Conservation (phyloP, 176 grass and related monocot species). For the Carex kokanica region DNA sequence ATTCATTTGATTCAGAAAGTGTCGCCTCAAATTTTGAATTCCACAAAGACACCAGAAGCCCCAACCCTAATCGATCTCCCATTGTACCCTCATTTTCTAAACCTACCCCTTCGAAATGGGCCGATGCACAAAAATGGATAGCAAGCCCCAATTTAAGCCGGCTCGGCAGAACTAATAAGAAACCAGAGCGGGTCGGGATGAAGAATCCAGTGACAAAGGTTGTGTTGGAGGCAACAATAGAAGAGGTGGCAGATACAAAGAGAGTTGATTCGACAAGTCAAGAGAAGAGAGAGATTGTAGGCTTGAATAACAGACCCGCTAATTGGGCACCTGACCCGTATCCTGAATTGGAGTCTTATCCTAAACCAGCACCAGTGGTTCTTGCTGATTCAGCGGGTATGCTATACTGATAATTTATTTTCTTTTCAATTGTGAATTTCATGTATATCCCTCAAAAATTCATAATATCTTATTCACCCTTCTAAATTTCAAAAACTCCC, state of each 20-base stretch:
- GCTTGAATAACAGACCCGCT: constrained; percentile 31
- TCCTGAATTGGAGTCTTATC: constrained; percentile 42
- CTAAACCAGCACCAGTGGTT: constrained; percentile 37
- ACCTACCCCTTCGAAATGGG: constrained; percentile 88
- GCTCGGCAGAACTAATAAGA: constrained; percentile 41
- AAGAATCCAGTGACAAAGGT: constrained; percentile 58
- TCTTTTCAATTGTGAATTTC: neutral
- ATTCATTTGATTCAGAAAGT: constrained; percentile 73
- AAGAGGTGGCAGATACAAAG: constrained; percentile 78
- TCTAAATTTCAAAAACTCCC: too few relatives aligned
- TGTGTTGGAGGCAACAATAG: constrained; percentile 63
- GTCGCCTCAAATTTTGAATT: constrained; percentile 86
- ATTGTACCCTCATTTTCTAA: constrained; percentile 68
- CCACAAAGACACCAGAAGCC: constrained; percentile 52
- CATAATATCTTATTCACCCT: too few relatives aligned
- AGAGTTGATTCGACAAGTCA: constrained; percentile 58
- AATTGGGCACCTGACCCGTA: constrained; percentile 54
- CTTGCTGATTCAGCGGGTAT: constrained; percentile 63
- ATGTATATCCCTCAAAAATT: too few relatives aligned
- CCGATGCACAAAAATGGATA: constrained; percentile 97
- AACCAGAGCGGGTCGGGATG: constrained; percentile 40
- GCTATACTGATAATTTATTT: constrained; percentile 2
- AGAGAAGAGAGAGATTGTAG: constrained; percentile 69
- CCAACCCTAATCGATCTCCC: constrained; percentile 22
- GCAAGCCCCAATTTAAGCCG: constrained; percentile 65